Evolutionary conservation across 495 filamentous ascomycete species (phyloP), one percentile per base, ranked within the genome.

Genomic region (Penicillium coprophilum): DNA sequence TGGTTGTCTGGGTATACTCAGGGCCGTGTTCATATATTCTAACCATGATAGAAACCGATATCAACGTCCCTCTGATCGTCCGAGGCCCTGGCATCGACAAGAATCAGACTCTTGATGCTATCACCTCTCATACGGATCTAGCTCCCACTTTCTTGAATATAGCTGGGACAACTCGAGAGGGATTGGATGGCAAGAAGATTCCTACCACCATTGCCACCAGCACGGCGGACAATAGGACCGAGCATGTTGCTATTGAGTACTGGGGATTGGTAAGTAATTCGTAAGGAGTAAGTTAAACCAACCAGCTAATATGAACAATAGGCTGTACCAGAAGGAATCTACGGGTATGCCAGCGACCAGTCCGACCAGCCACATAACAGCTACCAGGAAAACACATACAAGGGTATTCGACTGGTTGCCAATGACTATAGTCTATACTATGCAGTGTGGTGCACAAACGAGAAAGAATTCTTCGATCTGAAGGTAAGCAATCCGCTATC

Each of bases 81-180:
- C 73, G 84, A n/a, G 84, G 84, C 0, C 83, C 84, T 15, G 76
- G 80, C 6, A 71, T 87, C n/a, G 71, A 77, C 0, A 34, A 67
- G 55, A 72, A 72, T n/a, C 46, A 62, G 15, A 71, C 64, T 2
- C 69, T 77, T 1, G 75, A 84, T 38, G 71, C 78, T 10, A 78
- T 87, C 9, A 87, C 85, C 6, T 78, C 82, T 24, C 86, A 89
- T 61, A 84, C 82, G 0, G 86, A 90, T 54, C 64, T 90, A 4
- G 85, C 85, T 2, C 83, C 87, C 4, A 89, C 87, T 0, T 76
- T 89, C 46, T 49, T 89, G 30, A 63, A 72, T 1, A 72, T 77
- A 6, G 78, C 80, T 10, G 72, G 65, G 2, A 59, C 67, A 10
- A 52, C 60, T 11, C 55, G 71, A 27, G 65, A 74, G 0, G 81